These are phyloP conservation scores for Picochlorum sp. DNA, from an alignment of 139 green algal genomes.

Conservation along the genomic window DNA sequence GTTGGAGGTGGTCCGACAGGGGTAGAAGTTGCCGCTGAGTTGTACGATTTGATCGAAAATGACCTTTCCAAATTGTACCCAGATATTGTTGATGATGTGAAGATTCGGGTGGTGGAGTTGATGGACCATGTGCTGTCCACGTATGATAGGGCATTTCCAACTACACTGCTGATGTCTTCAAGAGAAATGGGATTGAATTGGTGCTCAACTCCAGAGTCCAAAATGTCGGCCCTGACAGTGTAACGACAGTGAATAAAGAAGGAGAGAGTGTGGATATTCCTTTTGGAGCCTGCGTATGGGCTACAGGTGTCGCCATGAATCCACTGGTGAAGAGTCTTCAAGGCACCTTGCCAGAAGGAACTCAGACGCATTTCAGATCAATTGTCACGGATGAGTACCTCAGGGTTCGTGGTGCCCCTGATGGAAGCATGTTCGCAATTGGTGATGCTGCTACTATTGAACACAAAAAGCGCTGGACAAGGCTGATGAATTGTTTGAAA, in stretches of 20 bases:
- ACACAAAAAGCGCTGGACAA: slow-evolving; percentile 48
- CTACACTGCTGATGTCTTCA: slow-evolving; percentile 56
- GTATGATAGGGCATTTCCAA: slow-evolving; percentile 81
- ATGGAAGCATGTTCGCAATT: slow-evolving; percentile 75
- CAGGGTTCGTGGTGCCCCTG: slow-evolving; percentile 58
- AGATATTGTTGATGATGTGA: slow-evolving; percentile 40
- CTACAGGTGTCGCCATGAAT: slow-evolving; percentile 83
- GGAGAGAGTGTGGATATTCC: slow-evolving; percentile 40
- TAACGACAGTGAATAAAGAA: slow-evolving; percentile 50
- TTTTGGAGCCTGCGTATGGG: slow-evolving; percentile 86
- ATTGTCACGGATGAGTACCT: slow-evolving; percentile 75
- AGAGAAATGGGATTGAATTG: slow-evolving; percentile 47
- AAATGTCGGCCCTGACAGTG: slow-evolving; percentile 32
- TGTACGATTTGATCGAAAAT: slow-evolving; percentile 77
- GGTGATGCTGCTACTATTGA: slow-evolving; percentile 83
- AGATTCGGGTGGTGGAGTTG: slow-evolving; percentile 74
- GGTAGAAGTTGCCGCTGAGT: slow-evolving; percentile 85
- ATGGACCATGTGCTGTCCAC: slow-evolving; percentile 84
- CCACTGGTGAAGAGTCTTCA: slow-evolving; percentile 77
- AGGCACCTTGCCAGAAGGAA: slow-evolving; percentile 43
- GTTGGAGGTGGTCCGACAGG: slow-evolving; percentile 83
- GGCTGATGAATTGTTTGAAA: slow-evolving; percentile 53
- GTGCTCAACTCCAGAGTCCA: slow-evolving; percentile 71
- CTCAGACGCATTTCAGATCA: slow-evolving; percentile 78
- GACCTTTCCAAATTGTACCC: slow-evolving; percentile 60